Evolutionary conservation across 768 basidiomycete species (phyloP), one percentile per base, ranked within the genome.

Genomic region (Podaxis sp.): DNA sequence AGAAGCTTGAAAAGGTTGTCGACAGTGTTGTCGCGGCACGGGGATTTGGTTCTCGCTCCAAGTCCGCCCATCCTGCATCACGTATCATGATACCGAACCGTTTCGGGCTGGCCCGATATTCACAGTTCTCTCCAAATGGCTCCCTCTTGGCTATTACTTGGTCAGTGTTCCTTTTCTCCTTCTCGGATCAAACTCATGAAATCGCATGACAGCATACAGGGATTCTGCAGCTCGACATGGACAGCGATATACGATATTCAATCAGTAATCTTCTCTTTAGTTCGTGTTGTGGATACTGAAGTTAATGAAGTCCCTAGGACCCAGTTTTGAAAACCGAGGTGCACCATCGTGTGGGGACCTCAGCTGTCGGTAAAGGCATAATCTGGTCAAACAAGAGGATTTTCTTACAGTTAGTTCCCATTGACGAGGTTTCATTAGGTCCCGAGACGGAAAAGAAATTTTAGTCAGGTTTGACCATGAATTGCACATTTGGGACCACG

Each of bases 401-500:
- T 5, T 53, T 4, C 15, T n/a, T 4, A 13, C 13, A 53, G n/a
- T n/a, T 12, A 5, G 17, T 4, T 30, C 4, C 13, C 24, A 41
- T 17, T 41, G 11, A 44, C 4, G 36, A 8, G 12, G n/a, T n/a
- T 11, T 44, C 13, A 13, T 15, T 17, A 58, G 57, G 57, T 58
- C 57, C 20, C 57, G 46, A 4, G 57, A 58, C 36, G 57, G 57
- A 20, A 48, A 50, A n/a, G 57, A 58, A 12, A 8, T 58, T 5
- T 24, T 58, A n/a, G 46, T 58, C 1, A 48, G 33, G 3, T 58
- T 58, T 22, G 57, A 58, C 22, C 57, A 24, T 36, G 57, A 58
- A 58, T 49, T 58, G 44, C 57, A 58, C 15, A 58, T 58, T 7
- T 58, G 57, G 57, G 57, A 58, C 46, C 49, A 48, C 20, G 57